Evolutionary conservation across 345 rosid genomes (phyloP).

Genomic region (Barbarea vulgaris): DNA sequence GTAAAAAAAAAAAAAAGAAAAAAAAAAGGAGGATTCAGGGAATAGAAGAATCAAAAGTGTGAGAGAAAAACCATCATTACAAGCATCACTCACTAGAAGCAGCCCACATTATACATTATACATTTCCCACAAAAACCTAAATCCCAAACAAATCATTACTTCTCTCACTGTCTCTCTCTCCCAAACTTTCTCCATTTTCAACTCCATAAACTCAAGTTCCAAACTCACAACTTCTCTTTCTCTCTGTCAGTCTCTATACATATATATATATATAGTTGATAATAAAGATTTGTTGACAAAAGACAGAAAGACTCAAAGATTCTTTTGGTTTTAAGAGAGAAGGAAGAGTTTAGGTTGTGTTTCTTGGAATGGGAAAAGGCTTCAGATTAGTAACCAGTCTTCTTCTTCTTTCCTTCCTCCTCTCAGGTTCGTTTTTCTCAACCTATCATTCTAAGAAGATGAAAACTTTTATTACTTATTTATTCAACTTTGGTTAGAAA

Average conservation of each 20-base stretch:
- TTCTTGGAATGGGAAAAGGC: conserved; percentile 35
- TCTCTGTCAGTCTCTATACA: neutral
- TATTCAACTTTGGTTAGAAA: neutral
- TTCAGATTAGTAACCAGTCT: conserved; percentile 31
- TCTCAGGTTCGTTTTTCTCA: conserved; percentile 38
- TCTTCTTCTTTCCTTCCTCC: conserved; percentile 30
- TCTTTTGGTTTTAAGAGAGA: neutral
- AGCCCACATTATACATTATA: conserved; percentile 37
- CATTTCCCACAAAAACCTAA: conserved; percentile 35
- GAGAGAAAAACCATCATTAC: conserved; percentile 39
- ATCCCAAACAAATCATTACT: conserved; percentile 34
- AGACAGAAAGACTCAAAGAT: conserved; percentile 6
- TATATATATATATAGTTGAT: neutral
- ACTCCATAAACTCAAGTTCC: conserved; percentile 7
- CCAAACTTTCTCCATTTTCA: neutral
- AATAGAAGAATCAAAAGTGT: conserved; percentile 36
- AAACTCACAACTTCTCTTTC: conserved; percentile 4
- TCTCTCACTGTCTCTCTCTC: conserved; percentile 12
- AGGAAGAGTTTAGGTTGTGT: conserved; percentile 20
- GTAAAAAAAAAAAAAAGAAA: neutral
- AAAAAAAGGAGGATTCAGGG: conserved; percentile 10
- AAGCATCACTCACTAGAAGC: conserved; percentile 35
- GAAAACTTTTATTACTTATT: neutral
- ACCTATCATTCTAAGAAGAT: conserved; percentile 19
- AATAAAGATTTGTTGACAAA: conserved; percentile 10